phyloP scores from a whole-genome alignment of 176 grass and related monocot genomes.

The Rhynchospora pubera region DNA sequence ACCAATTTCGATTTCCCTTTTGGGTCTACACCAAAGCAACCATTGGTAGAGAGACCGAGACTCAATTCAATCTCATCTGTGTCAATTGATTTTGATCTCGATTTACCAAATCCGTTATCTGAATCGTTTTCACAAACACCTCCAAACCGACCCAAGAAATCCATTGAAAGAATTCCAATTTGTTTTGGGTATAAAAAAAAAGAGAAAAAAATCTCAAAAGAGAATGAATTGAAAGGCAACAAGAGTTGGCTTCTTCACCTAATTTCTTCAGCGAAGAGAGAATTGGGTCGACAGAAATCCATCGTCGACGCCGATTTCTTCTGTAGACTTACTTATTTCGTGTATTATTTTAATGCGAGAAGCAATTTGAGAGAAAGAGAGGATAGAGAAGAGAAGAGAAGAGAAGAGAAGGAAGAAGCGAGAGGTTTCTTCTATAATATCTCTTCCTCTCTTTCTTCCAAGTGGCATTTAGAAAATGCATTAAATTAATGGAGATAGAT shows the following conservation, averaged over 20 bases:
- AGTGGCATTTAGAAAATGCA: conserved; percentile 8
- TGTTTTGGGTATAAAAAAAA: background rate
- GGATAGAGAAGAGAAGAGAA: background rate
- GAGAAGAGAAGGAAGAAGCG: conserved; percentile 17
- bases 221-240: background rate
- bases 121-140: conserved; percentile 6
- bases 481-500: conserved; percentile 17
- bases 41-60: conserved; percentile 70
- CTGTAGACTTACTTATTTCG: background rate
- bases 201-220: conserved; percentile 4
- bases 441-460: conserved; percentile 15
- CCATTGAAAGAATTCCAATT: conserved; percentile 13
- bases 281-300: background rate
- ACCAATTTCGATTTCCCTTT: conserved; percentile 46
- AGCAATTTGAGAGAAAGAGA: conserved; percentile 16
- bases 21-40: conserved; percentile 59
- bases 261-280: background rate
- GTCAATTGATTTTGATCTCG: conserved; percentile 19
- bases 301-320: background rate
- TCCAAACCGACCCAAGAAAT: conserved; percentile 55
- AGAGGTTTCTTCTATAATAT: conserved; percentile 29
- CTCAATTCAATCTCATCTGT: conserved; percentile 65
- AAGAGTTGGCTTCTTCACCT: background rate
- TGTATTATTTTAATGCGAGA: background rate
- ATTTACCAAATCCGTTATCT: background rate